Evolutionary conservation across 139 green algal genomes (phyloP).

Genomic region (Micractinium conductrix): DNA sequence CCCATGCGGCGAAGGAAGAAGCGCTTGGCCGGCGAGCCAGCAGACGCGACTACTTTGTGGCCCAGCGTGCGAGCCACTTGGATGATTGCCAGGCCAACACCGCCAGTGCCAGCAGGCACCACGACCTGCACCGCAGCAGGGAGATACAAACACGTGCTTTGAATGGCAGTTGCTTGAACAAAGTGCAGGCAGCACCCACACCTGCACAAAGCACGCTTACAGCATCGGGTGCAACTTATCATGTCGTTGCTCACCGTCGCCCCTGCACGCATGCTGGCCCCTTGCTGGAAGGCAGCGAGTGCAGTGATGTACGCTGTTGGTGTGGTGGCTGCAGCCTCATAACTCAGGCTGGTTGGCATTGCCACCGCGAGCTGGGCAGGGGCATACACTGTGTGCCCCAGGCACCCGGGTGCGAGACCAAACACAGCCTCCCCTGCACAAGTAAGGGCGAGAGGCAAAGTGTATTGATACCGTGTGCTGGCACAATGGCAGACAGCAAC

Average conservation of each 20-base stretch:
- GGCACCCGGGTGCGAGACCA: conserved; percentile 74
- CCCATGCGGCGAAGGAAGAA: conserved; percentile 57
- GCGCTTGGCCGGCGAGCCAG: conserved; percentile 63
- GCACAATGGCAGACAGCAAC: no score
- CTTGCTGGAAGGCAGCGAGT: no score
- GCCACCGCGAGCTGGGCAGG: conserved; percentile 57
- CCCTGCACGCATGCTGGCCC: background rate
- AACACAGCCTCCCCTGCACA: conserved; percentile 70
- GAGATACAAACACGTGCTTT: no score
- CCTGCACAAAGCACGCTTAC: no score
- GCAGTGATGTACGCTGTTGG: no score
- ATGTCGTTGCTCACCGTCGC: background rate
- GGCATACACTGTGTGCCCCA: conserved; percentile 68
- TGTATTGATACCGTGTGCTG: no score
- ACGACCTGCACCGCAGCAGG: conserved; percentile 72
- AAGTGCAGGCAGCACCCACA: no score
- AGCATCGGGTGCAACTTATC: no score
- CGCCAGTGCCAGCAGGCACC: no score
- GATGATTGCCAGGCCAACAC: conserved; percentile 74
- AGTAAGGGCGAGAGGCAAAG: background rate
- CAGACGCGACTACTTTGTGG: conserved; percentile 51
- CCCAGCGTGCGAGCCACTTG: conserved; percentile 28
- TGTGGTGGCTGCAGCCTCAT: no score
- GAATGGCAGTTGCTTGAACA: no score
- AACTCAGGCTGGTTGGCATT: conserved; percentile 63